These are phyloP conservation scores for Globisporangium apiculatum DNA, from an alignment of 352 stramenopile genomes.

Conservation along the genomic window DNA sequence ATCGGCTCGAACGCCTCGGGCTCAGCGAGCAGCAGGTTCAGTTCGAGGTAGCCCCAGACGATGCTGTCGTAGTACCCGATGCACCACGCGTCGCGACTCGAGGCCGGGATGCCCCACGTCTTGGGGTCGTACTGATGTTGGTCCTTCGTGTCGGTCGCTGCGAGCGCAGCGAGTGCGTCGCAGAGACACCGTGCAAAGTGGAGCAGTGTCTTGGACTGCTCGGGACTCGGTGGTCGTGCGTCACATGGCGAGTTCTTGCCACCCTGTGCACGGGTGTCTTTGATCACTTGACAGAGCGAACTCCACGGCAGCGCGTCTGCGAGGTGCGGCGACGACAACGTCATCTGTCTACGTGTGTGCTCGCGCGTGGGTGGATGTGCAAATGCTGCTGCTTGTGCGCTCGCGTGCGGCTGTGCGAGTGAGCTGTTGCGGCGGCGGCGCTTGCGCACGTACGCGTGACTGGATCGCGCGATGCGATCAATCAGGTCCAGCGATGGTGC, in stretches of 20 bases:
- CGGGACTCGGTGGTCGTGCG: not conserved
- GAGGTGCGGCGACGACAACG: not conserved
- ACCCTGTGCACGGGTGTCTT: not conserved
- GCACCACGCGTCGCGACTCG: not conserved
- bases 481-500: too few species aligned
- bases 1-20: not conserved
- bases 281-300: not conserved
- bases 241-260: not conserved
- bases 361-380: too few species aligned
- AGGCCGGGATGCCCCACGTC: not conserved
- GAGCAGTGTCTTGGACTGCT: not conserved
- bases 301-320: not conserved
- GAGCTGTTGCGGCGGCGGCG: too few species aligned
- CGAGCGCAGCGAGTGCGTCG: not conserved
- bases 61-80: conserved; percentile 1
- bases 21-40: conserved; percentile 12
- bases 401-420: too few species aligned
- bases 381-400: too few species aligned
- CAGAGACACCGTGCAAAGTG: not conserved
- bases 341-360: too few species aligned
- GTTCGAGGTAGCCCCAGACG: conserved; percentile 10
- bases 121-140: not conserved
- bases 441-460: too few species aligned
- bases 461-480: too few species aligned
- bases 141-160: not conserved